Evolutionary conservation across 106 monocot genomes (phyloP).

Genomic region (Phalaenopsis aphrodite): DNA sequence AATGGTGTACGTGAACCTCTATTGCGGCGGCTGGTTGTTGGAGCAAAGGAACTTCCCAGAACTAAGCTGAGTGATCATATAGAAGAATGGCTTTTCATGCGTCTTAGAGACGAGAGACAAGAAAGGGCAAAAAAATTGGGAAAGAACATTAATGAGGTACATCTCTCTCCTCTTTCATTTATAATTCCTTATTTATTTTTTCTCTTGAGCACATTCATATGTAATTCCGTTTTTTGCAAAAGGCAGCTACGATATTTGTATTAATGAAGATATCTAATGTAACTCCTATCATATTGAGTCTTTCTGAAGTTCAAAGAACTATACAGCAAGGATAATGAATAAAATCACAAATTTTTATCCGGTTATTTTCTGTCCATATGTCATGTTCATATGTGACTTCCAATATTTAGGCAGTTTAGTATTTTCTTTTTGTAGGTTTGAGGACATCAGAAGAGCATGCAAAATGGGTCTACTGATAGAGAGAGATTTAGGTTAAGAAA

Average conservation of each 20-base stretch:
- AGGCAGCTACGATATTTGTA: neutral
- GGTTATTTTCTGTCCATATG: too few species aligned
- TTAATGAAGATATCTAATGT: neutral
- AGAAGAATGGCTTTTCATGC: slow-evolving; percentile 46
- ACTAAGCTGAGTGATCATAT: slow-evolving; percentile 67
- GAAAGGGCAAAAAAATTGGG: slow-evolving; percentile 41
- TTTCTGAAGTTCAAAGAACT: too few species aligned
- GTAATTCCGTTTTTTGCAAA: neutral
- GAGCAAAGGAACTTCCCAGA: slow-evolving; percentile 48
- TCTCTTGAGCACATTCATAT: neutral
- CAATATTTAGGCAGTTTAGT: too few species aligned
- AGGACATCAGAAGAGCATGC: too few species aligned
- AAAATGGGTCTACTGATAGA: too few species aligned
- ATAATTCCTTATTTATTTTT: neutral
- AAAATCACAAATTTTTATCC: too few species aligned
- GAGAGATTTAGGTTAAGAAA: too few species aligned
- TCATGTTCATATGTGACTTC: too few species aligned
- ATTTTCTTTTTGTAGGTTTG: too few species aligned
- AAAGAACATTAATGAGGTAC: slow-evolving; percentile 48
- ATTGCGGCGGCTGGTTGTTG: slow-evolving; percentile 10
- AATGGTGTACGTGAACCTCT: slow-evolving; percentile 21
- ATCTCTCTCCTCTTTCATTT: neutral
- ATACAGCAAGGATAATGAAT: too few species aligned
- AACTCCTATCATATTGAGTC: neutral
- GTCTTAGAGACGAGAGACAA: slow-evolving; percentile 46